These are phyloP conservation scores for Debaryomyces prosopidis DNA, from an alignment of 805 yeast genomes.

Conservation along the genomic window DNA sequence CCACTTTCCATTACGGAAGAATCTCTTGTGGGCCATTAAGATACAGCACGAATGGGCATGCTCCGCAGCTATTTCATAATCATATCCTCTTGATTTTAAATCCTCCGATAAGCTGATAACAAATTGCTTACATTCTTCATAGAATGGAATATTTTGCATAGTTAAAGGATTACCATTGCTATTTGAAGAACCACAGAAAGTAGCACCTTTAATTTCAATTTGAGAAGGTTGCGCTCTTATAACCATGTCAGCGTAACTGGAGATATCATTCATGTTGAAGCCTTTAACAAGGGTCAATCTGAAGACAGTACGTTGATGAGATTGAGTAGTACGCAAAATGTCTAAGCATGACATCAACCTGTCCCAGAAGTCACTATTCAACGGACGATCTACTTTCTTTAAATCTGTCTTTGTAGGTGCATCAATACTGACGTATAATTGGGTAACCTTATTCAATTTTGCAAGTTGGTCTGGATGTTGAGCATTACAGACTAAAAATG, in stretches of 20 bases:
- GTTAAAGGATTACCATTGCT: conserved; percentile 87
- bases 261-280: conserved; percentile 79
- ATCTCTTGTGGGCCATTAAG: conserved; percentile 72
- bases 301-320: conserved; percentile 87
- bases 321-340: conserved; percentile 68
- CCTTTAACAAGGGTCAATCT: conserved; percentile 90
- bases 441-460: conserved; percentile 75
- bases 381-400: conserved; percentile 83
- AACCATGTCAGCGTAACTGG: conserved; percentile 85
- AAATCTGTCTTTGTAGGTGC: conserved; percentile 84
- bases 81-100: conserved; percentile 63
- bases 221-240: conserved; percentile 80
- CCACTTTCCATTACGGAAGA: conserved; percentile 74
- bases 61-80: conserved; percentile 87
- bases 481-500: conserved; percentile 91
- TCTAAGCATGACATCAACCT: conserved; percentile 79
- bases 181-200: conserved; percentile 87
- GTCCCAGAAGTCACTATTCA: conserved; percentile 87
- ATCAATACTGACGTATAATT: conserved; percentile 88
- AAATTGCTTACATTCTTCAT: conserved; percentile 82
- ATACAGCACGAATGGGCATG: conserved; percentile 96
- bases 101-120: conserved; percentile 64
- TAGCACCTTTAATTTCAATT: conserved; percentile 92
- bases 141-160: conserved; percentile 94
- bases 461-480: conserved; percentile 89